Evolutionary conservation across 306 rosid genomes (phyloP), one percentile per base, ranked within the genome.

Genomic region (Abrus precatorius): DNA sequence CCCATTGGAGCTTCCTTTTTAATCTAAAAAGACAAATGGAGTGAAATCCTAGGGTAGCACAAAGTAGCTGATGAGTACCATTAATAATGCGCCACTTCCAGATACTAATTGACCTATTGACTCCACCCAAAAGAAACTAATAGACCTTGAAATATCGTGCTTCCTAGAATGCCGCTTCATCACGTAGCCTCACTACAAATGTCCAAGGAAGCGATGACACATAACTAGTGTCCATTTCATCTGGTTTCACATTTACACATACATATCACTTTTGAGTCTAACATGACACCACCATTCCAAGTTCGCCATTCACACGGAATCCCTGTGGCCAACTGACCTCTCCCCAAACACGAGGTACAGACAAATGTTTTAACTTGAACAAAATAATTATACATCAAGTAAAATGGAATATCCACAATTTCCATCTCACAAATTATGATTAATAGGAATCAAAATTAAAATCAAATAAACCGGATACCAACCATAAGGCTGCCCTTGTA

Each of bases 401-500:
- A 65, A 33, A 29, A 3, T 40, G 52, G 67, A 44, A 44, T 48
- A 59, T 59, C 53, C 44, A 74, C 36, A 69, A 33, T 56, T 67
- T 41, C 44, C 72, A 80, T 6, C 54, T 67, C 84, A 41, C 47
- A 59, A 54, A 32, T 30, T 77, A 59, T 8, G 49, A 38, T 53
- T 54, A 28, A 7, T 34, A 61, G 49, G 28, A 78, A 80, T 38
- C 57, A 75, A 62, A 79, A 67, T 74, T 28, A 79, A 41, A 78
- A 80, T 50, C 62, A 59, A 32, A 77, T 75, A 38, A 65, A 52
- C 9, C 32, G 33, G 38, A 72, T 79, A 49, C 75, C 78, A 71
- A 80, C 79, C 77, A 83, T 38, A 56, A 69, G 75, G 53, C 71
- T 32, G 67, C 82, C 66, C 61, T 59, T 70, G 61, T 75, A 69